A percentile compares a stretch with the other conserved stretches of the same genome.
phyloP scores from a whole-genome alignment of 2,329 filamentous ascomycete species.

The Diplocarpon rosae region DNA sequence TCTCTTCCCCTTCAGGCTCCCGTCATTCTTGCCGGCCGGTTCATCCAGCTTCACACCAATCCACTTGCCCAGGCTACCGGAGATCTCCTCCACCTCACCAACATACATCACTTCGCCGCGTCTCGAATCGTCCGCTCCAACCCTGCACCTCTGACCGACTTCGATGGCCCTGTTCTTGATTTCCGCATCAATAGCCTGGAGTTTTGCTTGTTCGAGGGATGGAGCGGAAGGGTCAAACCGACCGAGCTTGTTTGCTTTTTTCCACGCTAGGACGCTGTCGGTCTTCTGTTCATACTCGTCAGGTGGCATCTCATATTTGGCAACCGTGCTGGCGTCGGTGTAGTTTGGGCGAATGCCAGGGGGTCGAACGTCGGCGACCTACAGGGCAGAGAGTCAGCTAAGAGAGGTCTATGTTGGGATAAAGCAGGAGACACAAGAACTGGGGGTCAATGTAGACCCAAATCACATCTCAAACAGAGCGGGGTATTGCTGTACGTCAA shows the following conservation, averaged over 20 bases:
- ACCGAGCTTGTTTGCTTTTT: constrained; percentile 88
- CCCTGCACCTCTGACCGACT: constrained; percentile 51
- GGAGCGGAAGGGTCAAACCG: constrained; percentile 85
- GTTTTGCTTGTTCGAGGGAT: constrained; percentile 59
- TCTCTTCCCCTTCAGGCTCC: constrained; percentile 52
- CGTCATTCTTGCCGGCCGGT: constrained; percentile 74
- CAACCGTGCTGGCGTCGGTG: constrained; percentile 67
- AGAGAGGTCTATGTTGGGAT: background rate
- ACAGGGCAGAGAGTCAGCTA: constrained; percentile 9
- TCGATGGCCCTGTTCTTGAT: constrained; percentile 57
- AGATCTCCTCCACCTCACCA: constrained; percentile 65
- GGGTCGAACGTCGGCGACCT: constrained; percentile 77
- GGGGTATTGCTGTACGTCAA: constrained; percentile 1
- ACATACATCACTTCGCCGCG: constrained; percentile 61
- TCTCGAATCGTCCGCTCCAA: constrained; percentile 56
- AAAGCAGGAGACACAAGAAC: too few relatives aligned
- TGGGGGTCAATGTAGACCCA: too few relatives aligned
- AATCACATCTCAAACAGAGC: too few relatives aligned
- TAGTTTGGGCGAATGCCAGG: constrained; percentile 66
- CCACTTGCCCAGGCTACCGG: constrained; percentile 54
- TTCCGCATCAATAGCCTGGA: constrained; percentile 57
- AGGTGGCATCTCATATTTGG: constrained; percentile 83
- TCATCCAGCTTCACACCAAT: constrained; percentile 67
- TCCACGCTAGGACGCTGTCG: constrained; percentile 90
- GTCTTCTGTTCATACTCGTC: constrained; percentile 76